Percentiles rank a stretch among this genome's conserved stretches.
Conservation (phyloP, 1,284 basidiomycete genomes). For the Chalciporus piperatoides region DNA sequence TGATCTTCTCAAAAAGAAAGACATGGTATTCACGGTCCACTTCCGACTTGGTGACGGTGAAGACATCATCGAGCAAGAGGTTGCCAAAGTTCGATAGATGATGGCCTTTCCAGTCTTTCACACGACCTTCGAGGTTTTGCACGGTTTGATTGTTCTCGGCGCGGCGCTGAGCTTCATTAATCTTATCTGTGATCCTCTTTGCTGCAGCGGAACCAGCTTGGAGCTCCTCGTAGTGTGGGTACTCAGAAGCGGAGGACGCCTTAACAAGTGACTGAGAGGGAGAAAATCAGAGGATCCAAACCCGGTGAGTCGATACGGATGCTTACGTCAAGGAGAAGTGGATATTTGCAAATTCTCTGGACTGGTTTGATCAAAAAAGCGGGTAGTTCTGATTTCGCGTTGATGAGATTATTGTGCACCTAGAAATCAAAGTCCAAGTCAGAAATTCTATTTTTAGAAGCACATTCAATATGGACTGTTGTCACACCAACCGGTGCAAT, state of each 20-base stretch:
- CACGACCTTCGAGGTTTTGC: slow-evolving; percentile 82
- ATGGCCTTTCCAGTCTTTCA: slow-evolving; percentile 99
- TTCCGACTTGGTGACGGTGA: slow-evolving; percentile 94
- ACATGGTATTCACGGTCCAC: slow-evolving; percentile 98
- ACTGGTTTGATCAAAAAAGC: slow-evolving; percentile 91
- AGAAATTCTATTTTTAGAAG: slow-evolving; percentile 24
- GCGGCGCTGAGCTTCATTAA: slow-evolving; percentile 91
- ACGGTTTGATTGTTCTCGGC: slow-evolving; percentile 88
- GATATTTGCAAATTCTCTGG: slow-evolving; percentile 91
- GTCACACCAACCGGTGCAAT: slow-evolving; percentile 38
- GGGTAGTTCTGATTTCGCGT: slow-evolving; percentile 83
- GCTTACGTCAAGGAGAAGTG: slow-evolving; percentile 80
- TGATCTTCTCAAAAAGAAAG: slow-evolving; percentile 98
- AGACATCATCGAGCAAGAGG: slow-evolving; percentile 91
- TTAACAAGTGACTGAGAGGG: slow-evolving; percentile 68
- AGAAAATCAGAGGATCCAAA: background rate
- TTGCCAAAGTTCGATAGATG: slow-evolving; percentile 92
- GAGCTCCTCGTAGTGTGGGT: slow-evolving; percentile 79
- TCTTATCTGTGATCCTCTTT: slow-evolving; percentile 91
- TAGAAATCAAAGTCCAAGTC: slow-evolving; percentile 29
- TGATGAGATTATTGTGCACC: slow-evolving; percentile 74
- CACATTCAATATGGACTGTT: slow-evolving; percentile 31
- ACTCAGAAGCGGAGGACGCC: slow-evolving; percentile 60
- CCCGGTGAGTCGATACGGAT: slow-evolving; percentile 36
- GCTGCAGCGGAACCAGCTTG: slow-evolving; percentile 81